Evolutionary conservation across 2,329 filamentous ascomycete genomes (phyloP).

Genomic region (Venturia aucupariae): DNA sequence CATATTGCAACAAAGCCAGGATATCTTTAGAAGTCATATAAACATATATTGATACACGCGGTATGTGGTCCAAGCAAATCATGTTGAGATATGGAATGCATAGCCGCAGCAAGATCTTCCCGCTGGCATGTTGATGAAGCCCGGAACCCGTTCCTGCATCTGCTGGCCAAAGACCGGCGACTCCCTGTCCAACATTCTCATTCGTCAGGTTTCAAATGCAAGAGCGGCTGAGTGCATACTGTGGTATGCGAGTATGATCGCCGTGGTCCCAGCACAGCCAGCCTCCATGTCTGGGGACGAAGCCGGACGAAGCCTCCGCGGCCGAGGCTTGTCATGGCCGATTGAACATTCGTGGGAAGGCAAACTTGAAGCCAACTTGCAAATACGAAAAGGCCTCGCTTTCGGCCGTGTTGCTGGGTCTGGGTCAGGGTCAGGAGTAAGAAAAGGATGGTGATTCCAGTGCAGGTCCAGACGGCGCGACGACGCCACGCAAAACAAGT

Average conservation of each 20-base stretch:
- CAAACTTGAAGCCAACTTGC: too few species aligned
- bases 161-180: background rate
- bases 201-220: background rate
- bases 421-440: background rate
- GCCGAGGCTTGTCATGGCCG: background rate
- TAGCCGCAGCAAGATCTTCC: conserved; percentile 6
- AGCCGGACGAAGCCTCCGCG: background rate
- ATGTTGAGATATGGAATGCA: background rate
- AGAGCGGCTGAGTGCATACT: conserved; percentile 5
- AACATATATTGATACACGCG: background rate
- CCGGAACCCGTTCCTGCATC: conserved; percentile 7
- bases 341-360: background rate
- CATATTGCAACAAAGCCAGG: background rate
- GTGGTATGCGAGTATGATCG: background rate
- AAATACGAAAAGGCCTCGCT: background rate
- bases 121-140: conserved; percentile 3
- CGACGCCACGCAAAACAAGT: background rate
- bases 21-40: background rate
- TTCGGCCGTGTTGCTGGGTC: background rate
- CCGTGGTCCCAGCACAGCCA: too few species aligned
- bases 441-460: background rate
- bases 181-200: background rate
- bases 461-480: background rate
- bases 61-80: background rate
- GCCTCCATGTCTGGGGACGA: background rate